Evolutionary conservation across 2,329 filamentous ascomycete species (phyloP).

Genomic region (Pestalotiopsis sp.): DNA sequence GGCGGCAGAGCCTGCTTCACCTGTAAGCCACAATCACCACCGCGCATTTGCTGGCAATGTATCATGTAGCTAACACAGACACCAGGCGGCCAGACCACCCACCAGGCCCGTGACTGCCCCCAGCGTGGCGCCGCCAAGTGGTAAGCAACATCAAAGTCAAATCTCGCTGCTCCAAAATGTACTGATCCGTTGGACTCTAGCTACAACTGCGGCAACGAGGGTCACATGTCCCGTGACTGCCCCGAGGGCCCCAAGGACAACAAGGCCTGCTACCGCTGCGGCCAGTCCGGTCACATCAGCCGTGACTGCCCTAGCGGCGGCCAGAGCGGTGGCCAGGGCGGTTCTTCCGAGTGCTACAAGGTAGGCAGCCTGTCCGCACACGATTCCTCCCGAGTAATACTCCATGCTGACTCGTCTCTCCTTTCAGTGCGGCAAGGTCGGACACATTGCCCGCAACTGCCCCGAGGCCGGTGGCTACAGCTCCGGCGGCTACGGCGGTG

Average conservation of each 20-base stretch:
- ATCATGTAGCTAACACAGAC: conserved; percentile 24
- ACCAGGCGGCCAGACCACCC: conserved; percentile 71
- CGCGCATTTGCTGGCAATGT: conserved; percentile 16
- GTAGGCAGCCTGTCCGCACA: conserved; percentile 31
- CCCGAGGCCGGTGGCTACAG: conserved; percentile 60
- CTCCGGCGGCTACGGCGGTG: conserved; percentile 45
- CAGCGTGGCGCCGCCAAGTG: conserved; percentile 82
- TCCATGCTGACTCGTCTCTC: conserved; percentile 15
- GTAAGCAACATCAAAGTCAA: conserved; percentile 50
- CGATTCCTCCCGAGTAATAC: conserved; percentile 7
- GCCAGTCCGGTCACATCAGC: conserved; percentile 85
- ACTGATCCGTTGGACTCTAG: conserved; percentile 19
- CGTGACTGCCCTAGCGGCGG: conserved; percentile 73
- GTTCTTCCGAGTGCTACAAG: conserved; percentile 87
- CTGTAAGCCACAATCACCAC: conserved; percentile 41
- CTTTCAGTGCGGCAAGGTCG: conserved; percentile 81
- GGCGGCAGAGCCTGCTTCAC: conserved; percentile 54
- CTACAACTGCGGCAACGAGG: conserved; percentile 54
- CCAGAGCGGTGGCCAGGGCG: conserved; percentile 44
- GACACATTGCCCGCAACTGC: conserved; percentile 95
- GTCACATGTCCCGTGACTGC: conserved; percentile 86
- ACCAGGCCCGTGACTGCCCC: conserved; percentile 84
- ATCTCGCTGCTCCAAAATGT: neutral
- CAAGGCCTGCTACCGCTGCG: conserved; percentile 78
- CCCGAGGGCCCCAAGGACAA: conserved; percentile 85